Conservation (phyloP, 352 stramenopile species). For the Pythium phragmitis region DNA sequence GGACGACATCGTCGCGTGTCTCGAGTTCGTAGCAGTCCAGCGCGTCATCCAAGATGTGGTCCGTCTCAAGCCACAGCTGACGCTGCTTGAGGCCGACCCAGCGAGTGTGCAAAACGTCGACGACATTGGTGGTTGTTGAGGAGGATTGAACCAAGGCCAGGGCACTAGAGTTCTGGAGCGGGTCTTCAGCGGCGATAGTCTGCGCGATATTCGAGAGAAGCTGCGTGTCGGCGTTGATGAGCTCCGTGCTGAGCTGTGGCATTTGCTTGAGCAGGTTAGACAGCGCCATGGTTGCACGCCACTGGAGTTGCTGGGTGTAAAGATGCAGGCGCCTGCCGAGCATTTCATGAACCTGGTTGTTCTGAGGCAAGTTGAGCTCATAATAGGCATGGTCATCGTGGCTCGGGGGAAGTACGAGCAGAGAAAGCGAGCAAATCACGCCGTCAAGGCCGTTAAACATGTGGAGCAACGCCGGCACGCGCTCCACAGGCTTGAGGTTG, state of each 20-base stretch:
- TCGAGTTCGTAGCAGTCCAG: slow-evolving; percentile 61
- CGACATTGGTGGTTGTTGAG: slow-evolving; percentile 3
- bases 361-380: slow-evolving; percentile 63
- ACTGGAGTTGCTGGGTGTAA: slow-evolving; percentile 82
- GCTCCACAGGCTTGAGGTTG: slow-evolving; percentile 60
- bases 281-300: slow-evolving; percentile 75
- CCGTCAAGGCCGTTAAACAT: slow-evolving; percentile 78
- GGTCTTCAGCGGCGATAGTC: slow-evolving; percentile 59
- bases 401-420: slow-evolving; percentile 38
- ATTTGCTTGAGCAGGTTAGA: slow-evolving; percentile 73
- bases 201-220: slow-evolving; percentile 59
- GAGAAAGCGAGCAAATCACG: slow-evolving; percentile 52
- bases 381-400: slow-evolving; percentile 36
- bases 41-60: slow-evolving; percentile 67
- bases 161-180: slow-evolving; percentile 26
- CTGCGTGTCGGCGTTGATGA: slow-evolving; percentile 58
- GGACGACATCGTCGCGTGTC: slow-evolving; percentile 62
- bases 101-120: slow-evolving; percentile 47
- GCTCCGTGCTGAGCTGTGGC: slow-evolving; percentile 32
- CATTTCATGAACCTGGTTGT: slow-evolving; percentile 59
- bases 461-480: slow-evolving; percentile 65
- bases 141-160: slow-evolving; percentile 20
- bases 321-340: slow-evolving; percentile 55
- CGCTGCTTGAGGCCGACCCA: slow-evolving; percentile 77
- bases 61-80: slow-evolving; percentile 64